A percentile compares a stretch with the other conserved stretches of the same genome.
phyloP scores from a whole-genome alignment of 768 basidiomycete genomes.

The Trametes gibbosa region DNA sequence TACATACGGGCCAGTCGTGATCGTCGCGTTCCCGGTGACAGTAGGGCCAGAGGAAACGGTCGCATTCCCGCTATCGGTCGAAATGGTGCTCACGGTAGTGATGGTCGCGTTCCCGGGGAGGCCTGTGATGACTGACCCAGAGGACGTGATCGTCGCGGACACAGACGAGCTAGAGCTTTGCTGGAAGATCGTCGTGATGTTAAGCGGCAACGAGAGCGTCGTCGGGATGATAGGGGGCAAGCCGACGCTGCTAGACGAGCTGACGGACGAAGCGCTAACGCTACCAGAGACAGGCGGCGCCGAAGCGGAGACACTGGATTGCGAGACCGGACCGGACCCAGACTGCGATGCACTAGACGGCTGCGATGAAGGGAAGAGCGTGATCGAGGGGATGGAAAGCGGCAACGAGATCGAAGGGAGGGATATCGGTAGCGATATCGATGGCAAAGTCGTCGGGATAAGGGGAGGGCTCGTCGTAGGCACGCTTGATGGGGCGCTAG shows the following conservation, averaged over 20 bases:
- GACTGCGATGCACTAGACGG: not conserved
- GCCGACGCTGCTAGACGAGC: no score
- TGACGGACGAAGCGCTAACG: not conserved
- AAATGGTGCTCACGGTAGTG: not conserved
- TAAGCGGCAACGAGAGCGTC: not conserved
- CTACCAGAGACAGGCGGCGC: not conserved
- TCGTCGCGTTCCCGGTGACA: conserved; percentile 1
- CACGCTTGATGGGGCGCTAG: not conserved
- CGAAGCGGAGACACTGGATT: not conserved
- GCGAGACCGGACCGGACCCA: not conserved
- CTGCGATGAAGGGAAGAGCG: not conserved
- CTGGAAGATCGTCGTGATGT: not conserved
- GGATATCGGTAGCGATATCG: not conserved
- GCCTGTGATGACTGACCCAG: conserved; percentile 13
- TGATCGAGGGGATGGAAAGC: not conserved
- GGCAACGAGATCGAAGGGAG: not conserved
- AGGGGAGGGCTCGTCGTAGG: not conserved
- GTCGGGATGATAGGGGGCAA: no score
- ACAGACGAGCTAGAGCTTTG: not conserved
- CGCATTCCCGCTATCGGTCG: not conserved
- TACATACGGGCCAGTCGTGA: not conserved
- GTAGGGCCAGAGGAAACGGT: not conserved
- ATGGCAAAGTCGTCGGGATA: not conserved
- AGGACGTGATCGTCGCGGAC: not conserved
- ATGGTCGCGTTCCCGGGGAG: conserved; percentile 8